Evolutionary conservation across 441 rosid genomes (phyloP).

Genomic region (Erodium moschatum): DNA sequence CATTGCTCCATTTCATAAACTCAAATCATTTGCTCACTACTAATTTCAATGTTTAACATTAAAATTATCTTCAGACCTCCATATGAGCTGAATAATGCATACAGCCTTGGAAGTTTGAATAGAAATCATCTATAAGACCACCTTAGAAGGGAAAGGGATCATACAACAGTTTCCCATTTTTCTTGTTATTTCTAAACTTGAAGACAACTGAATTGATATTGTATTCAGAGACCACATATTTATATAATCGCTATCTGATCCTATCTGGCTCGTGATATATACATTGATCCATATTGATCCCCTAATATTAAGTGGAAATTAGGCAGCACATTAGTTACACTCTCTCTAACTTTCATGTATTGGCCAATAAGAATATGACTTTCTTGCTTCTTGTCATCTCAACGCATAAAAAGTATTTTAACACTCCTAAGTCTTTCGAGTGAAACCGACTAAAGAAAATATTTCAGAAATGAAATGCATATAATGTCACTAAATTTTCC

Average conservation of each 20-base stretch:
- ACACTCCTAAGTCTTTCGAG: background rate
- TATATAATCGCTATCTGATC: too few relatives aligned
- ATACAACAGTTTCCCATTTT: background rate
- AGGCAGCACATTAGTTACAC: background rate
- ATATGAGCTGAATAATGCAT: background rate
- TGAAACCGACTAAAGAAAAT: background rate
- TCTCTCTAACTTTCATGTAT: background rate
- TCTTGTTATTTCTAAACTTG: too few relatives aligned
- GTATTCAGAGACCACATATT: too few relatives aligned
- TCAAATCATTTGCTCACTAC: background rate
- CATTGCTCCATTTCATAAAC: background rate
- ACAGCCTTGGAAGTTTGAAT: background rate
- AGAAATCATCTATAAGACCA: background rate
- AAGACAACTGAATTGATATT: too few relatives aligned
- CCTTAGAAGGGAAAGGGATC: background rate
- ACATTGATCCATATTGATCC: too few relatives aligned
- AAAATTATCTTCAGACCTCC: background rate
- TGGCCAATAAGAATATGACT: background rate
- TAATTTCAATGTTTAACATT: background rate
- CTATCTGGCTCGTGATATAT: too few relatives aligned
- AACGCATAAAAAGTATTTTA: background rate
- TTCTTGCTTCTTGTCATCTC: background rate
- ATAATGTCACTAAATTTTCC: background rate
- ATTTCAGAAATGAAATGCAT: background rate
- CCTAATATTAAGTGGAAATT: background rate